phyloP scores from a whole-genome alignment of 495 filamentous ascomycete genomes.

The Penicillium odoratum region DNA sequence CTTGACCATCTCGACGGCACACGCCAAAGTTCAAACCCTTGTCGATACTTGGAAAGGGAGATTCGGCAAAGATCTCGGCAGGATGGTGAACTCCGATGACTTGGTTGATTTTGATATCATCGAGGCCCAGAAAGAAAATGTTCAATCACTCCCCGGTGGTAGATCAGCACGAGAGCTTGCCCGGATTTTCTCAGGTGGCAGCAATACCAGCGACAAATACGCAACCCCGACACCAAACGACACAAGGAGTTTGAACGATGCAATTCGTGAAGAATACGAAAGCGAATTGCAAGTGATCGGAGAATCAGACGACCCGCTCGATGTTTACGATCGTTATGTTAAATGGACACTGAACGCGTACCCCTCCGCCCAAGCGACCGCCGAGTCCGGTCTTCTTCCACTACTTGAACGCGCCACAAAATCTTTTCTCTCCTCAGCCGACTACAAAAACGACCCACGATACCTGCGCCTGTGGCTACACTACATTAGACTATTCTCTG shows the following conservation, averaged over 20 bases:
- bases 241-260: constrained; percentile 74
- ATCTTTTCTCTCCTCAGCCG: constrained; percentile 73
- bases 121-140: constrained; percentile 96
- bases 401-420: constrained; percentile 91
- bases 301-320: constrained; percentile 92
- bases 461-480: constrained; percentile 93
- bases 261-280: constrained; percentile 81
- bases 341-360: constrained; percentile 96
- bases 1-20: constrained; percentile 4
- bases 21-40: neutral
- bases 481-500: constrained; percentile 89
- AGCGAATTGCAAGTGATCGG: constrained; percentile 71
- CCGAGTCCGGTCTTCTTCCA: constrained; percentile 82
- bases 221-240: constrained; percentile 62
- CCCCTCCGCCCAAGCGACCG: constrained; percentile 88
- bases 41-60: constrained; percentile 9
- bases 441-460: constrained; percentile 93
- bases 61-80: constrained; percentile 19
- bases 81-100: constrained; percentile 56
- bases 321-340: constrained; percentile 94
- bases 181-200: constrained; percentile 69
- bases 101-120: constrained; percentile 92
- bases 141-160: constrained; percentile 87
- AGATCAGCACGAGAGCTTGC: constrained; percentile 88
- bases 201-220: constrained; percentile 43